Evolutionary conservation across 306 rosid genomes (phyloP).

Genomic region (Clitoria ternatea): DNA sequence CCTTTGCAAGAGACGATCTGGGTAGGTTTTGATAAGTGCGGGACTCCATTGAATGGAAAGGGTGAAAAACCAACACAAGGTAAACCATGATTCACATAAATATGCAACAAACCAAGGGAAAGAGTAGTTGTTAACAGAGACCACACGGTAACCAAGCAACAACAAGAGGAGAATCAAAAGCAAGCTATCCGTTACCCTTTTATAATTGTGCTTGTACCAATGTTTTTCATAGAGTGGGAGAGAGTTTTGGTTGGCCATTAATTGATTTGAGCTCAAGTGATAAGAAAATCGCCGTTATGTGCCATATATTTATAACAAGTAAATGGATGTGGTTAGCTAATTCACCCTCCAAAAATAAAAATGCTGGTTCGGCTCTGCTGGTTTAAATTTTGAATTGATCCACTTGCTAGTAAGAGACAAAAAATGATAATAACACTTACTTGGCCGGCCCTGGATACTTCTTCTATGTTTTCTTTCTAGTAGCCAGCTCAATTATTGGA

Average conservation of each 20-base stretch:
- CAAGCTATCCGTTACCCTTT: conserved; percentile 22
- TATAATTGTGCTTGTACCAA: not conserved
- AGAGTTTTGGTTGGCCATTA: conserved; percentile 25
- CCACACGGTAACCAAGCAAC: conserved; percentile 41
- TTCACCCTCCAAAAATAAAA: too few relatives aligned
- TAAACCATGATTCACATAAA: conserved; percentile 51
- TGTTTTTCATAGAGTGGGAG: conserved; percentile 36
- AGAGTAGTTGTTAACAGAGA: conserved; percentile 27
- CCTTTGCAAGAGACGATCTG: conserved; percentile 42
- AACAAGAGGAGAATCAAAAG: conserved; percentile 36
- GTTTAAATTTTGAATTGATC: too few relatives aligned
- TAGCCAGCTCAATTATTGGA: not conserved
- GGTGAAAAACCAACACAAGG: conserved; percentile 35
- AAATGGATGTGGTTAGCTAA: too few relatives aligned
- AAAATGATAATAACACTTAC: too few relatives aligned
- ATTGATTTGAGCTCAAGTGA: not conserved
- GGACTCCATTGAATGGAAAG: conserved; percentile 45
- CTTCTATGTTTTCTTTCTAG: too few relatives aligned
- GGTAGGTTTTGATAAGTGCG: conserved; percentile 38
- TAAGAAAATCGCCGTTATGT: not conserved
- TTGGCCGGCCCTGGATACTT: too few relatives aligned
- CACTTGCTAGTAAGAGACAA: too few relatives aligned
- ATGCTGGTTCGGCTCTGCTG: too few relatives aligned
- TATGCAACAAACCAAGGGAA: conserved; percentile 53
- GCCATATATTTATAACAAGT: not conserved